A percentile compares a stretch with the other conserved stretches of the same genome.
Evolutionary conservation across 2,329 filamentous ascomycete genomes (phyloP).

Genomic region (Fusarium sp.): DNA sequence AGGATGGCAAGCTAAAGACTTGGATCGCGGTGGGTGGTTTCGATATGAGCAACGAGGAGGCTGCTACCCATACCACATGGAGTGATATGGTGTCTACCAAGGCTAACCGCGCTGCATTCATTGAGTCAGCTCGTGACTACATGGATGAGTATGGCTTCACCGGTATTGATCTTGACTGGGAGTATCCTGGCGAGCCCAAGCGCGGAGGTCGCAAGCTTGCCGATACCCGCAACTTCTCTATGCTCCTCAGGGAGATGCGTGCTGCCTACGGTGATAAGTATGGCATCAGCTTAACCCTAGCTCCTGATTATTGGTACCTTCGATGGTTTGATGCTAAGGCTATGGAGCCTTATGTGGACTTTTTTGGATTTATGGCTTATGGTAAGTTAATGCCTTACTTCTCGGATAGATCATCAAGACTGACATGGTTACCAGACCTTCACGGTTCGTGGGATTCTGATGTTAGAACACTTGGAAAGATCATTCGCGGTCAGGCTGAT

Average conservation of each 20-base stretch:
- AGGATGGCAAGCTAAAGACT: constrained; percentile 41
- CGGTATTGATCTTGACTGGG: constrained; percentile 59
- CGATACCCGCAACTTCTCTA: constrained; percentile 51
- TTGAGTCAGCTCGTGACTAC: constrained; percentile 44
- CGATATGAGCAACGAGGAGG: constrained; percentile 49
- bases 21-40: constrained; percentile 56
- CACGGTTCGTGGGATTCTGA: constrained; percentile 55
- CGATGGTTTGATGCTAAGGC: too few species aligned
- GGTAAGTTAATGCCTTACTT: constrained; percentile 19
- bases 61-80: constrained; percentile 43
- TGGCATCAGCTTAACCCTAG: constrained; percentile 51
- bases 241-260: constrained; percentile 49
- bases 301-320: too few species aligned
- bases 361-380: constrained; percentile 33
- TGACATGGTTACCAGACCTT: constrained; percentile 38
- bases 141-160: constrained; percentile 38
- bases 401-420: too few species aligned
- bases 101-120: constrained; percentile 48
- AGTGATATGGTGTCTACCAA: constrained; percentile 41
- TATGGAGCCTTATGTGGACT: too few species aligned
- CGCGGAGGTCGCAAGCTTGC: constrained; percentile 47
- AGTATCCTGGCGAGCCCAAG: constrained; percentile 52
- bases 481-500: constrained; percentile 53
- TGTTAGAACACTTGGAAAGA: constrained; percentile 43
- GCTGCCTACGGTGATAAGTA: constrained; percentile 46